A percentile compares a stretch with the other conserved stretches of the same genome.
These are phyloP conservation scores for Exophiala spinifera DNA, from an alignment of 2,329 filamentous ascomycete species.

Conservation along the genomic window DNA sequence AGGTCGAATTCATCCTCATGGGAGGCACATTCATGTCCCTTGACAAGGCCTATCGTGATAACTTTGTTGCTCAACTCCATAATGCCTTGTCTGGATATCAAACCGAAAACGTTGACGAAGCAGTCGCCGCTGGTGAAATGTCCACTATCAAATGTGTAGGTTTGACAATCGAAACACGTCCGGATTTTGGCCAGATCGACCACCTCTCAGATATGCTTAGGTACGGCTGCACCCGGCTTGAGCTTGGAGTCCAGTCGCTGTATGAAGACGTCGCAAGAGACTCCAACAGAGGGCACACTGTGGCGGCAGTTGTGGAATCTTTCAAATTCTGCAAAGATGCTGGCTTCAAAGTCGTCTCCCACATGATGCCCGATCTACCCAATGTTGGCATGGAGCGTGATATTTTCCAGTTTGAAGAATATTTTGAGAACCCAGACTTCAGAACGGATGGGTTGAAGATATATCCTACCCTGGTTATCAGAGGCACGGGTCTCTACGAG, in stretches of 20 bases:
- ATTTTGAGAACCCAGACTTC: constrained; percentile 95
- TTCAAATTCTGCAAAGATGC: constrained; percentile 97
- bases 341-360: constrained; percentile 96
- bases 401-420: constrained; percentile 93
- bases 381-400: constrained; percentile 99
- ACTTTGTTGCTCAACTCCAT: constrained; percentile 92
- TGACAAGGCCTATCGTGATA: constrained; percentile 80
- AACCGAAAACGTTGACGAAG: constrained; percentile 90
- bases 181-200: constrained; percentile 94
- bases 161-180: constrained; percentile 95
- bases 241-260: constrained; percentile 92
- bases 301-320: constrained; percentile 90
- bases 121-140: constrained; percentile 90
- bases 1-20: constrained; percentile 99
- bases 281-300: constrained; percentile 94
- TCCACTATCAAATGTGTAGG: constrained; percentile 97
- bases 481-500: constrained; percentile 94
- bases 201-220: constrained; percentile 93
- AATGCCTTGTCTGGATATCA: constrained; percentile 96
- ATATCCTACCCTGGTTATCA: constrained; percentile 94
- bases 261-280: constrained; percentile 99
- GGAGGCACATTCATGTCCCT: constrained; percentile 99
- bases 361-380: constrained; percentile 99
- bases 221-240: constrained; percentile 93
- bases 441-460: constrained; percentile 96